These are phyloP conservation scores for Cytospora chrysosperma DNA, from an alignment of 2,329 filamentous ascomycete genomes.

Conservation along the genomic window DNA sequence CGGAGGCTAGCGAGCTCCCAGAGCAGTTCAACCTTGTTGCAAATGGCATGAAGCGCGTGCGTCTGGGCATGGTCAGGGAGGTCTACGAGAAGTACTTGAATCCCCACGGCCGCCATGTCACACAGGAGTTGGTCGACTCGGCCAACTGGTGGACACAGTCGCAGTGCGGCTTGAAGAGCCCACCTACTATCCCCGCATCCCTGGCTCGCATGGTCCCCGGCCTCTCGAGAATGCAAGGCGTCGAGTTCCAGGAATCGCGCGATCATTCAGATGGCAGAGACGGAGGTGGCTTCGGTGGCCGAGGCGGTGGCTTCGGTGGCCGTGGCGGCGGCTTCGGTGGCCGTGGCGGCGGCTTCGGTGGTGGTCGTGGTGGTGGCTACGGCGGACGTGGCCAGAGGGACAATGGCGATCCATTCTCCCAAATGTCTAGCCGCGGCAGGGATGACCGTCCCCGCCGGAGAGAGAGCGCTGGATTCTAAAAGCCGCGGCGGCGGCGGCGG, in stretches of 20 bases:
- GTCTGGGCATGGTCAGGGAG: constrained; percentile 40
- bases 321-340: constrained; percentile 3
- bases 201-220: constrained; percentile 33
- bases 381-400: background rate
- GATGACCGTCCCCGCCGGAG: constrained; percentile 1
- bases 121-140: constrained; percentile 42
- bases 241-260: constrained; percentile 36
- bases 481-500: background rate
- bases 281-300: background rate
- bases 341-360: background rate
- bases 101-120: constrained; percentile 40
- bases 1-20: constrained; percentile 44
- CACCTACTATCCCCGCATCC: constrained; percentile 40
- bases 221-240: constrained; percentile 30
- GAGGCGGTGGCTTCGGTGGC: constrained; percentile 9
- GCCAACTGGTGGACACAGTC: constrained; percentile 53
- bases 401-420: constrained; percentile 11
- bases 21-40: constrained; percentile 44
- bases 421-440: constrained; percentile 1
- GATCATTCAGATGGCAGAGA: background rate
- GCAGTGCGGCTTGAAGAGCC: constrained; percentile 52
- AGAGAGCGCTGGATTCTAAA: constrained; percentile 14
- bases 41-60: constrained; percentile 43
- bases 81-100: constrained; percentile 60
- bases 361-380: background rate